Evolutionary conservation across 371 early-diverging fungal species (phyloP).

Genomic region (Zychaea mexicana): DNA sequence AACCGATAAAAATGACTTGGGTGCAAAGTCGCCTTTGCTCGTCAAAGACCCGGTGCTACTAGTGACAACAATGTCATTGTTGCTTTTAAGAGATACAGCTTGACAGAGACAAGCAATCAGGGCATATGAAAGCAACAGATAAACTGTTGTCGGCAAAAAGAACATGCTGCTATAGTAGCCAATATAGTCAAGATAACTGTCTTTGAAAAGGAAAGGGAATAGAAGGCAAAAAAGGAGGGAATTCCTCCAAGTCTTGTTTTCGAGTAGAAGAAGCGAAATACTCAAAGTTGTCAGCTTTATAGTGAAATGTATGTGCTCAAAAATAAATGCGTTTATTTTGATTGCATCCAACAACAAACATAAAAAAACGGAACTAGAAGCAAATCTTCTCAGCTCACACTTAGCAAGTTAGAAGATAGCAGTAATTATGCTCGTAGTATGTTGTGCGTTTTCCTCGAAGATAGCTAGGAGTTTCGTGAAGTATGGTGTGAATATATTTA

Average conservation of each 20-base stretch:
- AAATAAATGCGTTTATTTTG: too few relatives aligned
- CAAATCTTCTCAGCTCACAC: background rate
- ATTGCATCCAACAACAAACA: background rate
- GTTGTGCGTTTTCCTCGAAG: too few relatives aligned
- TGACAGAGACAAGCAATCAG: background rate
- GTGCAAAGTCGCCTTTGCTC: background rate
- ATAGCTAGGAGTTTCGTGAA: too few relatives aligned
- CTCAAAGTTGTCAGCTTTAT: too few relatives aligned
- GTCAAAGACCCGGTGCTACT: background rate
- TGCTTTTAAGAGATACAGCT: too few relatives aligned
- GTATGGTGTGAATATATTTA: too few relatives aligned
- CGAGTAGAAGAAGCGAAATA: too few relatives aligned
- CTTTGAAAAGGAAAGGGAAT: background rate
- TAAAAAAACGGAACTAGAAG: background rate
- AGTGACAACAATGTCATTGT: background rate
- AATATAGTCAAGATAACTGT: background rate
- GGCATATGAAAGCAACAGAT: too few relatives aligned
- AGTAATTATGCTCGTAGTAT: too few relatives aligned
- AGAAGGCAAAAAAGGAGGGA: background rate
- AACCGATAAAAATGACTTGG: slow-evolving; percentile 8
- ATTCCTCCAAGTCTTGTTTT: too few relatives aligned
- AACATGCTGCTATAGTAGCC: background rate
- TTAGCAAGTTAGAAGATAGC: too few relatives aligned
- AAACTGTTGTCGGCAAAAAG: background rate
- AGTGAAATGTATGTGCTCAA: too few relatives aligned